Evolutionary conservation across 2,329 filamentous ascomycete genomes (phyloP), one percentile per base, ranked within the genome.

Genomic region (Phaeosphaeria sp.): DNA sequence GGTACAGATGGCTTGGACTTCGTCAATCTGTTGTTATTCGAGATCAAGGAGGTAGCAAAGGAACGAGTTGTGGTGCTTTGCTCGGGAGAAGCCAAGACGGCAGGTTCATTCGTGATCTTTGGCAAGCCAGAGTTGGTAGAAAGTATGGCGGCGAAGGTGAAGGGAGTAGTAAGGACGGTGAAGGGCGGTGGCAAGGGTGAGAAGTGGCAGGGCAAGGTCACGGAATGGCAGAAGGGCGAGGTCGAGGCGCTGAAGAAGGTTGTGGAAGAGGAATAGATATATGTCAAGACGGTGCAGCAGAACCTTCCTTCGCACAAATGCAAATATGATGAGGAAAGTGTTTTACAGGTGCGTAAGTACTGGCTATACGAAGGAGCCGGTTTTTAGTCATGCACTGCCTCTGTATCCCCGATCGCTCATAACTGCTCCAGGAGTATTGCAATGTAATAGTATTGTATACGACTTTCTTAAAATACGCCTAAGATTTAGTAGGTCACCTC

Each of bases 191-290:
- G 73, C 1, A 74, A 68, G 44, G 72, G 72, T 3, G 68, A 69
- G 39, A 75, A 74, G 47, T 74, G 73, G 73, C 72, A 74, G 48
- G 72, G 72, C 13, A 74, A 75, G 55, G 66, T 74, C 6, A 63
- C 60, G 0, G 71, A 72, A 42, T 75, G 73, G 73, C 66, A 67
- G 47, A 75, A 71, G 22, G 69, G 71, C 11, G 72, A 75, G 46
- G 54, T 74, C 8, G 71, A 74, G 33, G 68, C 63, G 1, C 53
- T 75, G 55, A 66, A 59, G 43, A 51, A 60, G 18, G 64, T 58
- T 2, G 60, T 74, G 6, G 63, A 66, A 30, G 53, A 45, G 9
- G 22, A 48, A 18, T 68, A 57, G 30, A 47, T 27, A 13, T 36
- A 13, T 13, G 11, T 36, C n/a, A n/a, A n/a, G n/a, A n/a, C n/a